Evolutionary conservation across 1,284 basidiomycete species (phyloP).

Genomic region (Leccinum pachyderme): DNA sequence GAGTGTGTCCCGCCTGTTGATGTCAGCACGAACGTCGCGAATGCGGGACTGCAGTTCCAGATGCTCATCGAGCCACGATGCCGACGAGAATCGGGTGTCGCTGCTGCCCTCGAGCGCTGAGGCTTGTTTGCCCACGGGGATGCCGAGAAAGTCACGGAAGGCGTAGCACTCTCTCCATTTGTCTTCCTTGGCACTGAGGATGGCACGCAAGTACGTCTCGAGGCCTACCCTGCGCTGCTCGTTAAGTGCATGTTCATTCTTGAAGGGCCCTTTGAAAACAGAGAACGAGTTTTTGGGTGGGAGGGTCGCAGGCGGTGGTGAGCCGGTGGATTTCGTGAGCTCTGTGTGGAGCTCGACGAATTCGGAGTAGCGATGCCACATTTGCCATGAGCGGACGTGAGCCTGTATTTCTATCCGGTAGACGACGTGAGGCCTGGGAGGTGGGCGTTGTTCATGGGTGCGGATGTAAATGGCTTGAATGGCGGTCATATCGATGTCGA

Average conservation of each 20-base stretch:
- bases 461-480: conserved; percentile 74
- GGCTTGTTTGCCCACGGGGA: conserved; percentile 63
- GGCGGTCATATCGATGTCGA: conserved; percentile 50
- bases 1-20: conserved; percentile 85
- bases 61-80: conserved; percentile 86
- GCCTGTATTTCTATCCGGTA: conserved; percentile 81
- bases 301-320: conserved; percentile 70
- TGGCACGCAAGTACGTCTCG: conserved; percentile 85
- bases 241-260: conserved; percentile 47
- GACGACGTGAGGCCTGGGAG: conserved; percentile 74
- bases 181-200: conserved; percentile 77
- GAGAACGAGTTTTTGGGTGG: conserved; percentile 82
- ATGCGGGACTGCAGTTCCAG: conserved; percentile 70
- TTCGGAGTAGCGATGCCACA: conserved; percentile 92
- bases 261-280: conserved; percentile 43
- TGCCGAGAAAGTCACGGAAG: conserved; percentile 86
- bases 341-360: conserved; percentile 86
- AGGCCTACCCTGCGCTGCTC: conserved; percentile 75
- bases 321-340: conserved; percentile 68
- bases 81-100: conserved; percentile 58
- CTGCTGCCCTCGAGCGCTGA: conserved; percentile 27
- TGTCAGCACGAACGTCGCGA: conserved; percentile 77
- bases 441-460: conserved; percentile 61
- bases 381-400: conserved; percentile 86
- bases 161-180: conserved; percentile 78